Percentiles rank a stretch among this genome's conserved stretches.
phyloP scores from a whole-genome alignment of 1,139 yeast species.

The Geotrichum europaeum region DNA sequence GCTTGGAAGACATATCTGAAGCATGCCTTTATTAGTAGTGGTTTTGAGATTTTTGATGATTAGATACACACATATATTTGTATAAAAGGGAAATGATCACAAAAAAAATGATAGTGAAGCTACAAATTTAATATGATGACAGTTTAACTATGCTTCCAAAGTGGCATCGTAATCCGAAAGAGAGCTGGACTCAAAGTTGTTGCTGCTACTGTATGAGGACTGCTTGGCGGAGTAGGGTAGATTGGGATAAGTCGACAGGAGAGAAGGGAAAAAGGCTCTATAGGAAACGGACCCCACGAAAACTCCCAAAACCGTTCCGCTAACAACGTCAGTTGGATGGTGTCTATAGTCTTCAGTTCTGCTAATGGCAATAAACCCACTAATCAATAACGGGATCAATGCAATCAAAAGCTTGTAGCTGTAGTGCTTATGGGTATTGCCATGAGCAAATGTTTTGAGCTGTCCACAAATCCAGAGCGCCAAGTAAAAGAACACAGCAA shows the following conservation, averaged over 20 bases:
- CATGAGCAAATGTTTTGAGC: conserved; percentile 37
- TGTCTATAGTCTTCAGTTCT: conserved; percentile 59
- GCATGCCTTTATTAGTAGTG: conserved; percentile 4
- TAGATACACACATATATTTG: neutral
- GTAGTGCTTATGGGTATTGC: conserved; percentile 25
- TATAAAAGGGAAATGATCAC: neutral
- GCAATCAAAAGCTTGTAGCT: conserved; percentile 29
- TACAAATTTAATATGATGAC: neutral
- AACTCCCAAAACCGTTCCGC: conserved; percentile 52
- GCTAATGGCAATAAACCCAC: conserved; percentile 13
- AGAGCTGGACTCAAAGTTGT: neutral
- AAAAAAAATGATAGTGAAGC: neutral
- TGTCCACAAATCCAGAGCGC: conserved; percentile 62
- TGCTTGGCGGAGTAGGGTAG: conserved; percentile 3
- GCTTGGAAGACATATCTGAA: conserved; percentile 11
- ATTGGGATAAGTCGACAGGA: conserved; percentile 4
- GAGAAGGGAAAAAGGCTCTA: conserved; percentile 15
- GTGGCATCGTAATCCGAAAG: neutral
- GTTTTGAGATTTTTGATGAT: neutral
- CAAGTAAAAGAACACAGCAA: conserved; percentile 58
- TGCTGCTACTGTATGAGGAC: neutral
- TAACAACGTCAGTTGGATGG: conserved; percentile 59
- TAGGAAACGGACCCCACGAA: conserved; percentile 46
- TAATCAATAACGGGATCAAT: conserved; percentile 10
- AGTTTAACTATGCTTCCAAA: neutral